Conservation (phyloP, 2,329 filamentous ascomycete genomes). For the Phaeosphaeriaceae sp. region DNA sequence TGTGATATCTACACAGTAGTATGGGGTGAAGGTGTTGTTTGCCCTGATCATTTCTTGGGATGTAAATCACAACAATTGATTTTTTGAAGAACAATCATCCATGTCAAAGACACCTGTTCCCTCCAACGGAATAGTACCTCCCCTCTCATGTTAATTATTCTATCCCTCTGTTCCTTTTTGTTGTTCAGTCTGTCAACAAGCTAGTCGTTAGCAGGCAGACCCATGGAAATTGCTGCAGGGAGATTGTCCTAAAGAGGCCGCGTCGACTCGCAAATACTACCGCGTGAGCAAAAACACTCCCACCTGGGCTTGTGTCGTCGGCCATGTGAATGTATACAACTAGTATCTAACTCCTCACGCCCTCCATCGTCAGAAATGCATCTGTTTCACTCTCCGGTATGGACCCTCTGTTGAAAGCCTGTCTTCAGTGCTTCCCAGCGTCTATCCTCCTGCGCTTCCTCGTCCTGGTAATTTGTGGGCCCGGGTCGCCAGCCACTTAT, state of each 20-base stretch:
- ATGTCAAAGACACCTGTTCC: too few species aligned
- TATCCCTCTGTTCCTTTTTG: too few species aligned
- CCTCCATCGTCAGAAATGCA: constrained; percentile 34
- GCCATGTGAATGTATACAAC: constrained; percentile 14
- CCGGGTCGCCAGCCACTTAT: constrained; percentile 32
- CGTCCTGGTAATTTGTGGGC: constrained; percentile 39
- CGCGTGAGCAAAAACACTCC: constrained; percentile 25
- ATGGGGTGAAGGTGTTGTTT: too few species aligned
- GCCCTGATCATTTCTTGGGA: too few species aligned
- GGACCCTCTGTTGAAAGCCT: constrained; percentile 28
- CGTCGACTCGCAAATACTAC: constrained; percentile 21
- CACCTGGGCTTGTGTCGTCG: neutral
- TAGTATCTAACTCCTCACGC: constrained; percentile 10
- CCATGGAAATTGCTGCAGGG: constrained; percentile 21
- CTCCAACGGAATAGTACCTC: too few species aligned
- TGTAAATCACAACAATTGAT: too few species aligned
- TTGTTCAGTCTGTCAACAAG: neutral
- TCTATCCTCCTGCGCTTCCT: constrained; percentile 31
- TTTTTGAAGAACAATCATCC: too few species aligned
- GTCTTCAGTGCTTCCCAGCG: constrained; percentile 35
- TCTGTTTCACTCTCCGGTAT: constrained; percentile 36
- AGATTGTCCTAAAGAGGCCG: constrained; percentile 11
- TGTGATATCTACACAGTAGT: too few species aligned
- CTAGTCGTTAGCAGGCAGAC: constrained; percentile 25
- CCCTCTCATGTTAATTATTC: too few species aligned